phyloP scores from a whole-genome alignment of 2,329 filamentous ascomycete species.

The Sphaerostilbella broomeana region DNA sequence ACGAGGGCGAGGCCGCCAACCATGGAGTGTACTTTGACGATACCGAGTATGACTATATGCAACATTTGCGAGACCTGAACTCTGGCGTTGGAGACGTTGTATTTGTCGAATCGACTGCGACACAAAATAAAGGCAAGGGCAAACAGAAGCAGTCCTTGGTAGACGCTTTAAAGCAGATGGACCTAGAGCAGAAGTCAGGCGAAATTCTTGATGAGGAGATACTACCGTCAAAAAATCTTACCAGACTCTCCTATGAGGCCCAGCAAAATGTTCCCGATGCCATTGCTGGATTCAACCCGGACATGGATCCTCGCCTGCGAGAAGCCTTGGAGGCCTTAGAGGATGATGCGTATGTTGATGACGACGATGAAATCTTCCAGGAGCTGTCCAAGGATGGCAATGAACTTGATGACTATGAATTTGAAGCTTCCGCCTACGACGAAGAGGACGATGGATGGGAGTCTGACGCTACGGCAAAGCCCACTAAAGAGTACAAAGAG shows the following conservation, averaged over 20 bases:
- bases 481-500: constrained; percentile 50
- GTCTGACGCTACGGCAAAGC: constrained; percentile 84
- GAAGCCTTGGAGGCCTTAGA: constrained; percentile 92
- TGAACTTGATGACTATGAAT: constrained; percentile 75
- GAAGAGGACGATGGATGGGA: constrained; percentile 82
- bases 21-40: constrained; percentile 95
- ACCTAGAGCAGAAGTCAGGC: constrained; percentile 46
- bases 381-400: constrained; percentile 60
- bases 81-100: constrained; percentile 62
- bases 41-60: constrained; percentile 97
- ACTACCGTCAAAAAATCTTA: constrained; percentile 72
- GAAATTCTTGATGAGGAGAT: constrained; percentile 67
- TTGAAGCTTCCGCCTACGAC: constrained; percentile 58
- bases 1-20: constrained; percentile 93
- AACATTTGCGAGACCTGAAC: constrained; percentile 88
- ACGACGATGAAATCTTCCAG: constrained; percentile 81
- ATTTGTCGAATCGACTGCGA: constrained; percentile 68
- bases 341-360: constrained; percentile 88
- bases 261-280: constrained; percentile 90
- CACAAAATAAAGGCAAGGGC: constrained; percentile 61
- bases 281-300: constrained; percentile 89
- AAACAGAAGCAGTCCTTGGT: constrained; percentile 74
- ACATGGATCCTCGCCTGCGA: constrained; percentile 90
- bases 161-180: constrained; percentile 65
- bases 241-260: constrained; percentile 75